A percentile compares a stretch with the other conserved stretches of the same genome.
Evolutionary conservation across 164 flowering plant species (phyloP).

Genomic region (Taxillus chinensis): DNA sequence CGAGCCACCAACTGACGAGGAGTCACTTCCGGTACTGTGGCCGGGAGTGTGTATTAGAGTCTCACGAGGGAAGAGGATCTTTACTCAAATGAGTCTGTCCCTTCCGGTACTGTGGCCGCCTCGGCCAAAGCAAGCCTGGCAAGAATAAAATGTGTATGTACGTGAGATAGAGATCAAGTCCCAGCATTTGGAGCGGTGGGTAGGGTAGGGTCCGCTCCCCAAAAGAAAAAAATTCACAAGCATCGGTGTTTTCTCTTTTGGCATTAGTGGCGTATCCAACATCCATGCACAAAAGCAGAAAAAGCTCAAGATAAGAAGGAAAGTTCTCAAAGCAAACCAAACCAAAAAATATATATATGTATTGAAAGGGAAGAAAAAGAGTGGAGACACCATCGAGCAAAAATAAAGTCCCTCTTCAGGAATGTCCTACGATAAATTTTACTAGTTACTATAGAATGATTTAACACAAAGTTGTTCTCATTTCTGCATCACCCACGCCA

Average conservation of each 20-base stretch:
- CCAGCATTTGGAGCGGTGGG: constrained; percentile 17
- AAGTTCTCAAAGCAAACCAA: constrained; percentile 11
- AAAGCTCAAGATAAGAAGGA: constrained; percentile 8
- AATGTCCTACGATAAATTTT: background rate
- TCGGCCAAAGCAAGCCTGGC: background rate
- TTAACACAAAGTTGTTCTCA: background rate
- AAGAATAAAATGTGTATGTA: background rate
- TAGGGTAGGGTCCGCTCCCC: constrained; percentile 10
- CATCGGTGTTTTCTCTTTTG: constrained; percentile 10
- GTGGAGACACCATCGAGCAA: background rate
- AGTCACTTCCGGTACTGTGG: no score
- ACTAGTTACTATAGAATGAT: no score
- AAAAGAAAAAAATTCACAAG: constrained; percentile 30
- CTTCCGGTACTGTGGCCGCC: background rate
- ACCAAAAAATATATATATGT: background rate
- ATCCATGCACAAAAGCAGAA: constrained; percentile 8
- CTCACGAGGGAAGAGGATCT: no score
- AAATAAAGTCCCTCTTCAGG: background rate
- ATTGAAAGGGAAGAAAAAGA: background rate
- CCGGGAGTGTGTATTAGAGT: no score
- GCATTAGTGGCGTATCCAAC: constrained; percentile 30
- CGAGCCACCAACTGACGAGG: no score
- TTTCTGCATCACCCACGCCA: background rate
- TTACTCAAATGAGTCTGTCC: no score
- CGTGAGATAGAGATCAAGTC: constrained; percentile 1